These are phyloP conservation scores for Candida sonorensis DNA, from an alignment of 805 yeast genomes.

Conservation along the genomic window DNA sequence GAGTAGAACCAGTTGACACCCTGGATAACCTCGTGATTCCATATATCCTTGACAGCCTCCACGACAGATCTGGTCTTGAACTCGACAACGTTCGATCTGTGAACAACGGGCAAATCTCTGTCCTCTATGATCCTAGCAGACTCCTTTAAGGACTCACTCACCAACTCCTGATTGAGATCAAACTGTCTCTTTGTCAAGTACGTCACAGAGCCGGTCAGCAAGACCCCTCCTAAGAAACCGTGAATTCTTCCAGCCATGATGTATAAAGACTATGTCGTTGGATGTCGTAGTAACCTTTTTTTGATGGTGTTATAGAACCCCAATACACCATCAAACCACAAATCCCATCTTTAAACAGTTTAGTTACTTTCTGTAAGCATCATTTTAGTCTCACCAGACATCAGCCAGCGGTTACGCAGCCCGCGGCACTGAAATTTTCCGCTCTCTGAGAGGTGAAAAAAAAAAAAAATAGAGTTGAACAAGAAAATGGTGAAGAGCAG, in stretches of 20 bases:
- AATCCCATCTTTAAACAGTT: too few species aligned
- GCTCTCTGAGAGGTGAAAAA: too few species aligned
- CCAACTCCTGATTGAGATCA: constrained; percentile 36
- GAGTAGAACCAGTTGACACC: constrained; percentile 58
- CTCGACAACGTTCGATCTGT: constrained; percentile 35
- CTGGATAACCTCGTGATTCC: constrained; percentile 68
- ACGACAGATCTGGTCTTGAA: constrained; percentile 40
- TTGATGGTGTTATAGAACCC: too few species aligned
- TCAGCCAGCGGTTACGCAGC: too few species aligned
- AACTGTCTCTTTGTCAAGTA: constrained; percentile 57
- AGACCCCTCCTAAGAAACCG: constrained; percentile 54
- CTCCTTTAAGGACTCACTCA: constrained; percentile 40
- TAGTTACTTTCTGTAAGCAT: too few species aligned
- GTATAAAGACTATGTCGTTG: too few species aligned
- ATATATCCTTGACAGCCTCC: constrained; percentile 68
- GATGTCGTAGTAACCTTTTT: too few species aligned
- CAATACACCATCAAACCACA: too few species aligned
- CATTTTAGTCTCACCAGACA: too few species aligned
- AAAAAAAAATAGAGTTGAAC: too few species aligned
- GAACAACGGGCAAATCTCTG: constrained; percentile 43
- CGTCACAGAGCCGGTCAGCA: constrained; percentile 55
- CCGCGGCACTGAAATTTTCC: too few species aligned
- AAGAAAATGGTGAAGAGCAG: too few species aligned
- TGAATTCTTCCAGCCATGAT: constrained; percentile 39
- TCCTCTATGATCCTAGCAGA: constrained; percentile 46